Evolutionary conservation across 331 rosid species (phyloP).

Genomic region (Pyracantha coccinea): DNA sequence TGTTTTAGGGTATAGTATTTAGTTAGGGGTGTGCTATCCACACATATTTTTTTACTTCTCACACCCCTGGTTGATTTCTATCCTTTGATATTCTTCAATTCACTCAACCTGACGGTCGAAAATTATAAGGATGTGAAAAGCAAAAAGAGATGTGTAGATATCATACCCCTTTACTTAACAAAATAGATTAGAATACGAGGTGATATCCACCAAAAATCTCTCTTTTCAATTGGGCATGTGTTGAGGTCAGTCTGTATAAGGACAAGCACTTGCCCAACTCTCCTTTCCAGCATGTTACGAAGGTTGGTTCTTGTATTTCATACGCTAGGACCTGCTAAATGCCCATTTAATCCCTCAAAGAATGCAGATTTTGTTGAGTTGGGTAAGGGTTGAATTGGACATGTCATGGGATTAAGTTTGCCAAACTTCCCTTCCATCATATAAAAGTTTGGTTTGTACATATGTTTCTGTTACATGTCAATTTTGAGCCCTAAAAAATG

Average conservation of each 20-base stretch:
- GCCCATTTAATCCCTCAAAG: neutral
- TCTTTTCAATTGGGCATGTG: neutral
- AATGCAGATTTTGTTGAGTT: neutral
- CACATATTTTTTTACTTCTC: no score
- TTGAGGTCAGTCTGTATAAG: neutral
- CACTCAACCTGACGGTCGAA: rapidly evolving
- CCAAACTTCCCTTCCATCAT: neutral
- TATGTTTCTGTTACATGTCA: neutral
- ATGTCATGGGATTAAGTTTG: neutral
- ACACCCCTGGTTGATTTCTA: rapidly evolving
- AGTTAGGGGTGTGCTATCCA: no score
- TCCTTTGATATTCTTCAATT: no score
- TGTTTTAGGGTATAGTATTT: no score
- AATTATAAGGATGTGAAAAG: no score
- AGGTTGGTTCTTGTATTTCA: neutral
- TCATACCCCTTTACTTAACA: no score
- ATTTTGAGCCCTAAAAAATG: neutral
- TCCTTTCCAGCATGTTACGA: neutral
- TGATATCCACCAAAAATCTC: no score
- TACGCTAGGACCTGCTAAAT: neutral
- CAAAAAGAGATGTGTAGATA: rapidly evolving
- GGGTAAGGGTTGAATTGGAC: neutral
- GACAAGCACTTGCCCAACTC: neutral
- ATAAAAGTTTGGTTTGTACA: neutral
- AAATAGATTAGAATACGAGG: no score